Base-by-base conservation (phyloP, 2,329 filamentous ascomycete species). In the Coniella lustricola region DNA sequence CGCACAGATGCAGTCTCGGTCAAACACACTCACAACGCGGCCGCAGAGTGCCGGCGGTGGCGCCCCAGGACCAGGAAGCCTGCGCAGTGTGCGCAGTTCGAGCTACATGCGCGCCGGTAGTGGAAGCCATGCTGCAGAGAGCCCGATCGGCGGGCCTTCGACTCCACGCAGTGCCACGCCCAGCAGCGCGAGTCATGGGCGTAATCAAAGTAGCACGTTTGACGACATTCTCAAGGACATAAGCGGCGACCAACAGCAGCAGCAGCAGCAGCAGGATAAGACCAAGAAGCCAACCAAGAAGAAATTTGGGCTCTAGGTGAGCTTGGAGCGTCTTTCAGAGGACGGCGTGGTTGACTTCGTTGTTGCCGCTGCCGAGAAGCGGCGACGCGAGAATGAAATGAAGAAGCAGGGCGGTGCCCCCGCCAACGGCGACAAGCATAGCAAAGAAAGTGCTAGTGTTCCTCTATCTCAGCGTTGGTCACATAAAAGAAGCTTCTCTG, bases 221-320 rank as follows among this genome's bases (percentile, higher is more conserved):
- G 65, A 67, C 39, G 61, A 63, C 46, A 67, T 67, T 17, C 55
- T 67, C 44, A 61, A 64, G 55, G 62, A 58, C 48, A 65, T 67
- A 57, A 60, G 64, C 44, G 48, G 52, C 37, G 25, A 29, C 10
- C 25, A 29, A 29, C 25, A 29, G 25, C 25, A 29, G 10, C 25
- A 29, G 10, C 25, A 29, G 25, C 25, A 29, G 10, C 55, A 56
- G 29, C 54, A 59, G 54, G 29, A 33, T 29, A 18, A 16, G 9
- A 17, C 20, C 36, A 40, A 45, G 25, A 56, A 56, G 48, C 59
- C 60, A 51, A 18, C 43, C 38, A 61, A 59, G 44, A 44, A 51
- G 44, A 64, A 62, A 55, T 53, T 53, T 38, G 51, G 51, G 44
- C 52, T 52, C 49, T 54, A 52, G 52, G 51, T 12, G 44, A 39